These are phyloP conservation scores for Ceratocystis papillata DNA, from an alignment of 2,329 filamentous ascomycete species.

Conservation along the genomic window DNA sequence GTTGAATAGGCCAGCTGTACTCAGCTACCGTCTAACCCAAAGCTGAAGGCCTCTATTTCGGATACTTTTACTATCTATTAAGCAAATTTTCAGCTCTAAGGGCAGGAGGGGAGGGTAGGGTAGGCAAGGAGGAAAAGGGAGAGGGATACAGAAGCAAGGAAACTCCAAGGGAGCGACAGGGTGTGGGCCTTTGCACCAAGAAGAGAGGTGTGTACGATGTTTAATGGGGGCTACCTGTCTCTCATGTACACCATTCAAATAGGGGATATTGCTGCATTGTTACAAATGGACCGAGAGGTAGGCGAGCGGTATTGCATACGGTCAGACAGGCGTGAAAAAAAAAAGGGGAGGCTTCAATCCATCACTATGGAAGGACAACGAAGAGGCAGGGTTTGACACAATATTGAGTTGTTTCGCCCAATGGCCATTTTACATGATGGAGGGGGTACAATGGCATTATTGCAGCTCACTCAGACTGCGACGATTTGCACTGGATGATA, in stretches of 20 bases:
- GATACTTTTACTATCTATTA: not conserved
- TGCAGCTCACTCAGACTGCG: not conserved
- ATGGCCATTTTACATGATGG: not conserved
- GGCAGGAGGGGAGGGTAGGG: not conserved
- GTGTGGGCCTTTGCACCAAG: not conserved
- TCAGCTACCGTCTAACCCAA: not conserved
- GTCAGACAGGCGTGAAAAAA: slow-evolving; percentile 2
- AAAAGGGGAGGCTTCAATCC: not conserved
- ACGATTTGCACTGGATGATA: not conserved
- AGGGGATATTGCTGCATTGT: not conserved
- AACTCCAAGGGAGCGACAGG: not conserved
- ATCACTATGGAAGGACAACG: not conserved
- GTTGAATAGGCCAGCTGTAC: not conserved
- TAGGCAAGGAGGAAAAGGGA: not conserved
- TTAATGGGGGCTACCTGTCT: not conserved
- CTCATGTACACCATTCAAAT: not conserved
- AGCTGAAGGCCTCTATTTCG: slow-evolving; percentile 1
- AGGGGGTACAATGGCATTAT: slow-evolving; percentile 3
- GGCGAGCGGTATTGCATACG: slow-evolving; percentile 11
- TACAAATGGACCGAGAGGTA: slow-evolving; percentile 5
- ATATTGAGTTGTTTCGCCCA: slow-evolving; percentile 1
- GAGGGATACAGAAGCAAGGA: slow-evolving; percentile 5
- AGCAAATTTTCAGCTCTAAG: not conserved
- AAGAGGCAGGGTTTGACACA: not conserved
- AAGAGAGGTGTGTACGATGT: not conserved